A percentile compares a stretch with the other conserved stretches of the same genome.
These are phyloP conservation scores for Solanum chiquidenum DNA, from an alignment of 257 asterid species.

Conservation along the genomic window DNA sequence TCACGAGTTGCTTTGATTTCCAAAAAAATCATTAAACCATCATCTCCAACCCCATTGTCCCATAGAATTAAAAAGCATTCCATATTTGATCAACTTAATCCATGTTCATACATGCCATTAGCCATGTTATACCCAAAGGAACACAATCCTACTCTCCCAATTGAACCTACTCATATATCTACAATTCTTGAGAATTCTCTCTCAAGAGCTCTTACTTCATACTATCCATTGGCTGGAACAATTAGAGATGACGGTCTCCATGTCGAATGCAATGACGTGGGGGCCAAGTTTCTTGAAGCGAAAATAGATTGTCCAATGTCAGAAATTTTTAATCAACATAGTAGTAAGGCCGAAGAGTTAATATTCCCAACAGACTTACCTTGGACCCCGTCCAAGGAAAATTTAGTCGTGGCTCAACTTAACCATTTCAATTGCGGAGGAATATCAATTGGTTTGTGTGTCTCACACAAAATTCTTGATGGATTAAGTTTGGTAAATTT, in stretches of 20 bases:
- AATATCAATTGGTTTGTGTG: neutral
- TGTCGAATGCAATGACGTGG: constrained; percentile 4
- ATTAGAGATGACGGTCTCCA: neutral
- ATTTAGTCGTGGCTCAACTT: neutral
- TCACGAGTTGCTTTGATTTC: neutral
- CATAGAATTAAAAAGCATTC: neutral
- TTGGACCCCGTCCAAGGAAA: neutral
- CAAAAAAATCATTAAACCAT: neutral
- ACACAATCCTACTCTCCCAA: neutral
- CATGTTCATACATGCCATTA: neutral
- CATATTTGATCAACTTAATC: neutral
- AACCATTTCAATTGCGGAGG: constrained; percentile 5
- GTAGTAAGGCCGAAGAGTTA: neutral
- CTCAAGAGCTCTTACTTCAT: neutral
- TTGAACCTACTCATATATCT: neutral
- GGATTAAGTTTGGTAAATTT: neutral
- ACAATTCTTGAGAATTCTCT: neutral
- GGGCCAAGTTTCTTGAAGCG: neutral
- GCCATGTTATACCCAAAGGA: neutral
- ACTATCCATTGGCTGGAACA: constrained; percentile 3
- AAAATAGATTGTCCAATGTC: neutral
- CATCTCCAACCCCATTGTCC: constrained; percentile 3
- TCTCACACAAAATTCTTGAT: neutral
- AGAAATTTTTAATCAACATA: neutral
- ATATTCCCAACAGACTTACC: neutral